These are phyloP conservation scores for Chaetothyriales sp. DNA, from an alignment of 2,329 filamentous ascomycete genomes.

Conservation along the genomic window DNA sequence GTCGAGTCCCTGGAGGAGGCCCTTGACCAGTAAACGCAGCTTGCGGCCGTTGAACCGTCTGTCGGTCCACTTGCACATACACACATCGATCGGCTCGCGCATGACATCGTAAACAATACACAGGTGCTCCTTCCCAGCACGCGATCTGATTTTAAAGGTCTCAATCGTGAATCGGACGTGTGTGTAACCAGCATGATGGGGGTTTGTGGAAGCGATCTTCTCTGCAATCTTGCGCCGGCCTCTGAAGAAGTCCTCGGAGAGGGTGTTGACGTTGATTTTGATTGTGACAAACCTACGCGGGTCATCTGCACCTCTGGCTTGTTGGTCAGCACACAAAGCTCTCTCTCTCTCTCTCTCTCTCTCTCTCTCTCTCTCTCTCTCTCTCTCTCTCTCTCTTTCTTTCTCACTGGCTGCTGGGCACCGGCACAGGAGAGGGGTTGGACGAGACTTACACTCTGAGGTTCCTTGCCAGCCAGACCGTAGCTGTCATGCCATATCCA, in stretches of 20 bases:
- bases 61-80: slow-evolving; percentile 20
- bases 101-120: slow-evolving; percentile 28
- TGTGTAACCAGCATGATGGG: slow-evolving; percentile 22
- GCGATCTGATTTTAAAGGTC: slow-evolving; percentile 19
- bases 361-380: no score
- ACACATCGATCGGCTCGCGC: slow-evolving; percentile 25
- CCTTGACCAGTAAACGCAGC: slow-evolving; percentile 23
- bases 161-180: slow-evolving; percentile 24
- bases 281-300: slow-evolving; percentile 21
- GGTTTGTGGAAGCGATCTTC: slow-evolving; percentile 21
- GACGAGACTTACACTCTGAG: slow-evolving; percentile 18
- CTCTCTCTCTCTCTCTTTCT: no score
- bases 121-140: slow-evolving; percentile 13
- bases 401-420: not conserved
- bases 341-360: no score
- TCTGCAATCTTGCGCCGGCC: slow-evolving; percentile 20
- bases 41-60: slow-evolving; percentile 18
- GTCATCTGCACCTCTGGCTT: slow-evolving; percentile 9
- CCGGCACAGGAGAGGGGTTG: not conserved
- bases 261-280: slow-evolving; percentile 22
- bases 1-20: slow-evolving; percentile 26
- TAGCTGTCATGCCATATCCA: slow-evolving; percentile 29
- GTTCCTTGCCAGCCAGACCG: slow-evolving; percentile 30
- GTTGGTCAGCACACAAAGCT: not conserved
- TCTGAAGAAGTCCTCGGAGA: slow-evolving; percentile 14